These are phyloP conservation scores for Wickerhamomyces pijperi DNA, from an alignment of 805 yeast genomes.

Conservation along the genomic window DNA sequence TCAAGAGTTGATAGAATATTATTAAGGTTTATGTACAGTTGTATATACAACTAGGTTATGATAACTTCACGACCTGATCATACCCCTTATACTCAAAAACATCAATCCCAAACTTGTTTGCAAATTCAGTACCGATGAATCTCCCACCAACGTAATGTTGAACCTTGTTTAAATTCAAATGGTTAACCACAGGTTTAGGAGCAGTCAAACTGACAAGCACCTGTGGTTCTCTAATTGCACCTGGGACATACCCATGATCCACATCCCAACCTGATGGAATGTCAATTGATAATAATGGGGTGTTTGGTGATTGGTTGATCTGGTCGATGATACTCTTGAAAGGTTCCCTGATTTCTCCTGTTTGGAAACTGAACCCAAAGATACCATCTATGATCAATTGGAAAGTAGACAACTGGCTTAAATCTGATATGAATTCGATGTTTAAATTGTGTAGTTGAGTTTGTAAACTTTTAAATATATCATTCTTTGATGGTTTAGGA, in stretches of 20 bases:
- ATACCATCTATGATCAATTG: slow-evolving; percentile 60
- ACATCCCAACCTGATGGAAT: slow-evolving; percentile 98
- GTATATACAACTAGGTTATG: no score
- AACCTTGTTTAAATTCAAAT: slow-evolving; percentile 29
- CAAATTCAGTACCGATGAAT: slow-evolving; percentile 58
- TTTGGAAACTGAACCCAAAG: slow-evolving; percentile 89
- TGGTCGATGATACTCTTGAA: slow-evolving; percentile 39
- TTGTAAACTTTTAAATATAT: slow-evolving; percentile 46
- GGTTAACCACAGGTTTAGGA: slow-evolving; percentile 77
- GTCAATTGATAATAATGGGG: slow-evolving; percentile 74
- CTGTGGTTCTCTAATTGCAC: slow-evolving; percentile 40
- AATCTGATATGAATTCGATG: slow-evolving; percentile 41
- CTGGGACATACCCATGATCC: slow-evolving; percentile 60
- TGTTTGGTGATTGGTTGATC: slow-evolving; percentile 22
- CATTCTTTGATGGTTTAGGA: slow-evolving; percentile 56
- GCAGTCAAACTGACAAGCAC: slow-evolving; percentile 80
- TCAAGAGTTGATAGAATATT: no score
- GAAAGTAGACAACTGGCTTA: slow-evolving; percentile 20
- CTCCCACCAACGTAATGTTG: slow-evolving; percentile 85
- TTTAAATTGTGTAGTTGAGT: slow-evolving; percentile 58
- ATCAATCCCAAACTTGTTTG: slow-evolving; percentile 61
- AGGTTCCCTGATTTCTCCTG: slow-evolving; percentile 71
- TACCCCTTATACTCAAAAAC: slow-evolving; percentile 47
- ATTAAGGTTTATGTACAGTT: no score
- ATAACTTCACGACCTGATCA: slow-evolving; percentile 40